Base-by-base conservation (phyloP, 805 yeast genomes). In the Pichia occidentalis region DNA sequence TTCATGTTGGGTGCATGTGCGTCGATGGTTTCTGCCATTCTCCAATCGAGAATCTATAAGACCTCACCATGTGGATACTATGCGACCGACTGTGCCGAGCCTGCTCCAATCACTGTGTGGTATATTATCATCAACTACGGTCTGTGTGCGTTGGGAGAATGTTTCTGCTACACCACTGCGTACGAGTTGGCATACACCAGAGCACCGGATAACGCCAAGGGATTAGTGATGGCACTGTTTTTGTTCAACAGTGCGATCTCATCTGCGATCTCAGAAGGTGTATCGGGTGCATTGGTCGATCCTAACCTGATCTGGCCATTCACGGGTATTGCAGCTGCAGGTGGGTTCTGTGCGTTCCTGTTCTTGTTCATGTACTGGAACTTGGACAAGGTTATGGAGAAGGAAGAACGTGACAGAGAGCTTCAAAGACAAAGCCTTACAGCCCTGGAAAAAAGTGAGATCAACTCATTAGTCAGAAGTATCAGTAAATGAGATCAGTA, bases 111-210 rank as follows among this genome's bases (percentile, higher is more conserved):
- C 25, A 44, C 57, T 17, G 62, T 62, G 11, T 63, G 67, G 67
- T 47, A 38, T 24, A 54, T 48, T 17, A 49, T 47, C 23, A 40
- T 46, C 36, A 49, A 52, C 10, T 68, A 62, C 43, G 56, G 62
- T 21, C 58, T 70, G 37, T 60, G 61, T 14, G 77, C 76, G 29
- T 63, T 67, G 17, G 70, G 74, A 45, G 77, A 72, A 52, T 70
- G 75, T 59, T 71, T 71, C 50, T 70, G 74, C 32, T 65, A 53
- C 47, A 63, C 68, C 16, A 68, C 73, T 29, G 75, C 68, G 24
- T 71, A 70, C 47, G 77, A 71, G 52, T 56, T 71, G 44, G 76
- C 77, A 3, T 72, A 71, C 50, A 65, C 74, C 3, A 61, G 74
- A 50, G 64, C 76, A 11, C 77, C 78, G 33, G 68, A 64, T n/a